A percentile compares a stretch with the other conserved stretches of the same genome.
phyloP scores from a whole-genome alignment of 108 stramenopile genomes.

The Chaetoceros tenuissimus region DNA sequence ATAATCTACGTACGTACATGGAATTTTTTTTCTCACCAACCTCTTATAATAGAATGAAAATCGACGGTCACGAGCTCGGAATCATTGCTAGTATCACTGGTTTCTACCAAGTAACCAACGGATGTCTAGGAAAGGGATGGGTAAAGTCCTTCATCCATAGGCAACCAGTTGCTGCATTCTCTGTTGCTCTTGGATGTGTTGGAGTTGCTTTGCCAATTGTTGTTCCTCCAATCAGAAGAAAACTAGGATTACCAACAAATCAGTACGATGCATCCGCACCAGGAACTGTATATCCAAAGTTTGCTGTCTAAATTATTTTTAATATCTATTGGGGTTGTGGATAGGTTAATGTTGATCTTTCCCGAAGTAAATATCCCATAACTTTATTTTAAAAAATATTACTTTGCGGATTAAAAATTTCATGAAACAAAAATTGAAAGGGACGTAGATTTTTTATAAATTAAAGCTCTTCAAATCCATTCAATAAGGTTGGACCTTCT shows the following conservation, averaged over 20 bases:
- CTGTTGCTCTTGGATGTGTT: slow-evolving; percentile 34
- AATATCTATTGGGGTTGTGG: background rate
- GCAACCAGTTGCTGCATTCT: slow-evolving; percentile 75
- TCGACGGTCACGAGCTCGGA: slow-evolving; percentile 81
- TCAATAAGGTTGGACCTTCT: background rate
- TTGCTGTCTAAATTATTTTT: background rate
- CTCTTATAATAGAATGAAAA: too few relatives aligned
- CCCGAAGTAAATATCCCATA: too few relatives aligned
- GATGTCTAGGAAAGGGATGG: slow-evolving; percentile 73
- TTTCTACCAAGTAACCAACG: slow-evolving; percentile 47
- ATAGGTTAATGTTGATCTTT: too few relatives aligned
- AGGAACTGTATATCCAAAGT: slow-evolving; percentile 61
- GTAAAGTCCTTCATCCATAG: slow-evolving; percentile 64
- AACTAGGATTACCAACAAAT: slow-evolving; percentile 74
- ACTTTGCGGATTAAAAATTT: too few relatives aligned
- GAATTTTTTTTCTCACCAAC: too few relatives aligned
- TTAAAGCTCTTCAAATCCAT: background rate
- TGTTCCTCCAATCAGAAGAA: slow-evolving; percentile 62
- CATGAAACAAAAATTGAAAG: too few relatives aligned
- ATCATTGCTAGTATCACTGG: slow-evolving; percentile 55
- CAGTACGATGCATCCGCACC: slow-evolving; percentile 67
- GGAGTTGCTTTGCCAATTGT: slow-evolving; percentile 60
- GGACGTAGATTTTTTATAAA: too few relatives aligned
- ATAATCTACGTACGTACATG: too few relatives aligned
- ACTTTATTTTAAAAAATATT: too few relatives aligned